phyloP scores from a whole-genome alignment of 2,329 filamentous ascomycete species.

The Fonsecaea pedrosoi region DNA sequence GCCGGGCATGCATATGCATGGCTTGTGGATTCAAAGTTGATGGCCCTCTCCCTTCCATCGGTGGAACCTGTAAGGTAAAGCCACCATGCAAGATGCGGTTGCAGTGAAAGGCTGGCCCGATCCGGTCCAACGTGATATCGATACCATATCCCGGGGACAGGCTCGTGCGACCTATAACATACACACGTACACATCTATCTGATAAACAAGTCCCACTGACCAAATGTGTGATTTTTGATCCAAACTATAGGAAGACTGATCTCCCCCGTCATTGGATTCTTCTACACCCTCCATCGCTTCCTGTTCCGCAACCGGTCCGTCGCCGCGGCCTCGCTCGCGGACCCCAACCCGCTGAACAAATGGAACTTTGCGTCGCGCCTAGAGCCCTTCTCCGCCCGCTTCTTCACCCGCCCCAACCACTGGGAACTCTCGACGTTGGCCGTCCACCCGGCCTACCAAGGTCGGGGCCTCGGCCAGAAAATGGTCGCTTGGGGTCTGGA shows the following conservation, averaged over 20 bases:
- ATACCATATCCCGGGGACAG: too few relatives aligned
- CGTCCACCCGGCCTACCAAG: constrained; percentile 32
- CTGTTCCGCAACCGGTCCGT: constrained; percentile 18
- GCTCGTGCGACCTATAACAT: neutral
- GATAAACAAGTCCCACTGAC: neutral
- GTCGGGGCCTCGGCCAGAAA: constrained; percentile 31
- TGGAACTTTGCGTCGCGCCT: constrained; percentile 22
- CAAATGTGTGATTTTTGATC: neutral
- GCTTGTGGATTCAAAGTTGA: neutral
- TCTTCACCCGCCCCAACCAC: constrained; percentile 23
- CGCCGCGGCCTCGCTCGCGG: constrained; percentile 6
- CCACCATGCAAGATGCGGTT: too few relatives aligned
- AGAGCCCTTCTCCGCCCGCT: constrained; percentile 12
- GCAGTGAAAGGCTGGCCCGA: too few relatives aligned
- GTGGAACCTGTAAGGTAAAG: too few relatives aligned
- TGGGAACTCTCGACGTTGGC: constrained; percentile 35
- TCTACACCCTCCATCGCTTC: constrained; percentile 7
- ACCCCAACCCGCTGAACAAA: constrained; percentile 24
- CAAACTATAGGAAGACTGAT: neutral
- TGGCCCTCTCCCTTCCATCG: too few relatives aligned
- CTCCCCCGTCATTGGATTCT: constrained; percentile 9
- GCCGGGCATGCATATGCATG: neutral
- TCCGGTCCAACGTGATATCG: too few relatives aligned
- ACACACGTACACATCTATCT: neutral
- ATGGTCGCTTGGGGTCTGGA: constrained; percentile 37